Evolutionary conservation across 139 green algal species (phyloP), one percentile per base, ranked within the genome.

Genomic region (Mesostigma viride): DNA sequence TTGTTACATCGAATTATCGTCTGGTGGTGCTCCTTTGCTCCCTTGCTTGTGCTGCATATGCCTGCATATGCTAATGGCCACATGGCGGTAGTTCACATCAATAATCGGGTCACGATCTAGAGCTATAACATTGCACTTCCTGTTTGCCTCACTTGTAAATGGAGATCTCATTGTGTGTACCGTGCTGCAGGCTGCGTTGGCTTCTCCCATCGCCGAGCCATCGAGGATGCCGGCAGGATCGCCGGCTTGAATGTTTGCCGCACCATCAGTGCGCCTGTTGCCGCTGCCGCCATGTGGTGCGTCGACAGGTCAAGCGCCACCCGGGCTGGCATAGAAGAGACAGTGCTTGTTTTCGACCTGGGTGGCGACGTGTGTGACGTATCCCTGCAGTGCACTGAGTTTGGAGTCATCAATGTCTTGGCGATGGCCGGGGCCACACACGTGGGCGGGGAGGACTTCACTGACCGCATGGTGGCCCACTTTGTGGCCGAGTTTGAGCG

Each of bases 341-440:
- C 80, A 59, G 72, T 81, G n/a, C 60, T 81, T 1, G 81, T 97
- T 76, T 97, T 97, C 73, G 91, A 97, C 69, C 82, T 96, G 60
- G 90, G 90, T 5, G 89, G 70, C 0, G 70, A 64, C 1, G 73
- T 64, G 17, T 76, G 73, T 35, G 70, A 76, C 28, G 70, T 76
- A 69, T 95, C 89, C 17, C 77, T 97, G 46, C 83, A 96, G 68
- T 91, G 86, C 62, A 97, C 96, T 67, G 91, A 97, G 66, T 89
- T 96, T 71, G 91, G 91, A 56, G 94, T 97, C 75, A 96, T 97
- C 74, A 88, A 96, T 81, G 87, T 96, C n/a, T n/a, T n/a, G n/a
- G n/a, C n/a, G n/a, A n/a, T n/a, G n/a, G n/a, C n/a, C n/a, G n/a
- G n/a, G n/a, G n/a, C n/a, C n/a, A n/a, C n/a, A n/a, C n/a, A n/a